Evolutionary conservation across 768 basidiomycete genomes (phyloP).

Genomic region (Russula ochroleuca): DNA sequence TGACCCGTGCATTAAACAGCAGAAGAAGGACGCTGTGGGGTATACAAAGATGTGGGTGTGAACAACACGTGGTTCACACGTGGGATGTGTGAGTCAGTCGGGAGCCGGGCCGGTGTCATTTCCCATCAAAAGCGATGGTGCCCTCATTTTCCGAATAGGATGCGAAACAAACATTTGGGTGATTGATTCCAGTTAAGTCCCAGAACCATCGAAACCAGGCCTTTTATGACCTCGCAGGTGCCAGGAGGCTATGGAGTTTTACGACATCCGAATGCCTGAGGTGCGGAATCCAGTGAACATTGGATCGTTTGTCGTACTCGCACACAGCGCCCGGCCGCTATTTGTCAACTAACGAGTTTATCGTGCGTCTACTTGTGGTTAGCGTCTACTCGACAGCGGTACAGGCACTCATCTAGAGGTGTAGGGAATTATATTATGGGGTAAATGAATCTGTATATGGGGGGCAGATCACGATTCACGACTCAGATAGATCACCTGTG

Average conservation of each 20-base stretch:
- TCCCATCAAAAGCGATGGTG: background rate
- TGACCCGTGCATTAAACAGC: too few relatives aligned
- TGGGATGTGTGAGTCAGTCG: background rate
- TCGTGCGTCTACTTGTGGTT: background rate
- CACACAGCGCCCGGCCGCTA: background rate
- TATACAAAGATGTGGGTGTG: background rate
- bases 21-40: background rate
- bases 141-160: background rate
- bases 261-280: background rate
- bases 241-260: background rate
- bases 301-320: background rate
- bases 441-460: background rate
- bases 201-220: background rate
- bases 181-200: background rate
- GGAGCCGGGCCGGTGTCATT: background rate
- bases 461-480: background rate
- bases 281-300: background rate
- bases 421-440: background rate
- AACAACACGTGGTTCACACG: background rate
- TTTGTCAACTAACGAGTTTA: background rate
- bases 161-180: background rate
- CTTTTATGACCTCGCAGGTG: background rate
- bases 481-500: constrained; percentile 2
- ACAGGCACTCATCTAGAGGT: background rate
- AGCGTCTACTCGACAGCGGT: background rate